Conservation (phyloP, 2,329 filamentous ascomycete species). For the Aciculosporium take region DNA sequence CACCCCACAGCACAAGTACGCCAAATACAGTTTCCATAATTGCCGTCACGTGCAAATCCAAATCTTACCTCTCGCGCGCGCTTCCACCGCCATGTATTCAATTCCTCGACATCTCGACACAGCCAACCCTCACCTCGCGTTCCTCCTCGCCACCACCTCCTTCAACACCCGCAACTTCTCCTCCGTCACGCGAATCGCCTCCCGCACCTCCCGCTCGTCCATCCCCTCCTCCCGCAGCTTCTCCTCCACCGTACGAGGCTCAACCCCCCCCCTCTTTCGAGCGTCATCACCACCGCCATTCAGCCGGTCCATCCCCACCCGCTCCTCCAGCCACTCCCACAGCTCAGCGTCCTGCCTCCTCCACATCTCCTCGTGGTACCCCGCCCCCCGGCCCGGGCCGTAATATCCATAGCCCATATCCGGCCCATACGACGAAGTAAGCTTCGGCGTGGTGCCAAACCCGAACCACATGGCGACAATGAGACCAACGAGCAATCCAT, state of each 20-base stretch:
- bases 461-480: conserved; percentile 64
- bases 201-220: conserved; percentile 58
- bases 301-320: conserved; percentile 56
- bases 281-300: conserved; percentile 18
- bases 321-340: conserved; percentile 87
- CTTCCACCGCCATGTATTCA: background rate
- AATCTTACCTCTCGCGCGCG: no score
- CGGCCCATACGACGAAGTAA: conserved; percentile 22
- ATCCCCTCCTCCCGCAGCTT: conserved; percentile 46
- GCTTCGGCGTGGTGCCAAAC: conserved; percentile 34
- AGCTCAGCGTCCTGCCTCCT: conserved; percentile 71
- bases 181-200: conserved; percentile 76
- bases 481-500: conserved; percentile 58
- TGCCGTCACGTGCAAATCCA: no score
- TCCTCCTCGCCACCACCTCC: conserved; percentile 46
- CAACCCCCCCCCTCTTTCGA: conserved; percentile 36
- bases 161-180: conserved; percentile 69
- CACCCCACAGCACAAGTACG: no score
- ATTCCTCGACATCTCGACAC: background rate
- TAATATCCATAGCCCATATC: conserved; percentile 18
- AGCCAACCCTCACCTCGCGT: background rate
- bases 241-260: conserved; percentile 45
- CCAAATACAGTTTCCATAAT: no score
- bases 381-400: conserved; percentile 53
- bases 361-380: conserved; percentile 95